A percentile compares a stretch with the other conserved stretches of the same genome.
Conservation (phyloP, 1,139 yeast genomes). For the Casaregolazyma lundiana region DNA sequence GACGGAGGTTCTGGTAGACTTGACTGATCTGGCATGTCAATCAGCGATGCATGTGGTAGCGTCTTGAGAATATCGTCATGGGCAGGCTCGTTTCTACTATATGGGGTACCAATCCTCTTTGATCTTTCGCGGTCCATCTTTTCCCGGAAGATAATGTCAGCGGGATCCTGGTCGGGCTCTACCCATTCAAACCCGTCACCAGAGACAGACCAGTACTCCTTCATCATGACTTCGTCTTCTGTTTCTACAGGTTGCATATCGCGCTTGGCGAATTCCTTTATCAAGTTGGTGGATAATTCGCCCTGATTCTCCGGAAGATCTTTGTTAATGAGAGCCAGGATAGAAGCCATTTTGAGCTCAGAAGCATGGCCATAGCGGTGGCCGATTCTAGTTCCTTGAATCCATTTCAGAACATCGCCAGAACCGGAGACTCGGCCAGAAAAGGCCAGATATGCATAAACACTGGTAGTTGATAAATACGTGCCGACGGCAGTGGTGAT, state of each 20-base stretch:
- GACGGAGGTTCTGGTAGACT: slow-evolving; percentile 13
- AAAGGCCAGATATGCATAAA: slow-evolving; percentile 49
- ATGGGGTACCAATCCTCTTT: slow-evolving; percentile 24
- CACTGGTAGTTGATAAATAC: slow-evolving; percentile 56
- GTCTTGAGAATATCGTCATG: slow-evolving; percentile 25
- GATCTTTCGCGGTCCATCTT: slow-evolving; percentile 27
- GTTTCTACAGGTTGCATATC: slow-evolving; percentile 52
- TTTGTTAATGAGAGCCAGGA: slow-evolving; percentile 60
- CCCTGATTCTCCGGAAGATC: slow-evolving; percentile 38
- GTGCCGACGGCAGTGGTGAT: slow-evolving; percentile 61
- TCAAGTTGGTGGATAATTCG: slow-evolving; percentile 32
- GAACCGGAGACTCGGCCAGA: slow-evolving; percentile 57
- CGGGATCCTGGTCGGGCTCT: slow-evolving; percentile 79
- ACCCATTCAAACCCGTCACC: slow-evolving; percentile 78
- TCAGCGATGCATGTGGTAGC: slow-evolving; percentile 30
- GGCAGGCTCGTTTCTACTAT: slow-evolving; percentile 19
- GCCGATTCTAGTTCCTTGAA: slow-evolving; percentile 59
- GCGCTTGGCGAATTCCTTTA: slow-evolving; percentile 28
- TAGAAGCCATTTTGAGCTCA: slow-evolving; percentile 62
- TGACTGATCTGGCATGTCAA: slow-evolving; percentile 20
- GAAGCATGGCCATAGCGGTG: slow-evolving; percentile 66
- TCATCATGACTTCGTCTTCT: slow-evolving; percentile 65
- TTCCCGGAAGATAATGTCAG: slow-evolving; percentile 55
- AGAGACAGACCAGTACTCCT: slow-evolving; percentile 73
- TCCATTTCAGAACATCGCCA: slow-evolving; percentile 57